Conservation (phyloP, 352 stramenopile genomes). For the Aphanomyces stellatus region DNA sequence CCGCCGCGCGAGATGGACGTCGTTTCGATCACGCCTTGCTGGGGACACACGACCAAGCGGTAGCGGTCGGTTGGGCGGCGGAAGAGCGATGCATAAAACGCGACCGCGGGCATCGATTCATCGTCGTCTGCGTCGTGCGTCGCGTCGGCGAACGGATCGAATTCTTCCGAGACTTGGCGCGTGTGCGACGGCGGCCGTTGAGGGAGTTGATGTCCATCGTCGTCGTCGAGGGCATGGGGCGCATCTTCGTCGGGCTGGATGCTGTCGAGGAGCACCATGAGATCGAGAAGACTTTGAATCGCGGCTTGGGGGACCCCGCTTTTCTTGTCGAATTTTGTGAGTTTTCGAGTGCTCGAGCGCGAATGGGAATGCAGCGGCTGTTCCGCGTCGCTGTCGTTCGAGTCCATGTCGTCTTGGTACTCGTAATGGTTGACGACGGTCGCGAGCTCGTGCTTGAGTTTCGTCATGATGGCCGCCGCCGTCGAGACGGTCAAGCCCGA, state of each 20-base stretch:
- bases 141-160: no score
- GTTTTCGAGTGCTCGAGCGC: background rate
- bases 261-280: background rate
- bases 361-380: no score
- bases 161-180: background rate
- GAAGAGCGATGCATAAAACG: background rate
- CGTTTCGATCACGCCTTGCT: constrained; percentile 55
- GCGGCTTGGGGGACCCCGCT: background rate
- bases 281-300: background rate
- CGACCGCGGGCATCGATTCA: background rate
- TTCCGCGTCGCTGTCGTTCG: background rate
- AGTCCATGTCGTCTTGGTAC: constrained; percentile 8
- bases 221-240: background rate
- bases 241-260: background rate
- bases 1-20: constrained; percentile 81
- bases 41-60: constrained; percentile 65
- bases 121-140: background rate
- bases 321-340: background rate
- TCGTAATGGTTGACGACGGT: background rate
- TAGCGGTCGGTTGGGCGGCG: constrained; percentile 40
- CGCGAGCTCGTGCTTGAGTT: background rate
- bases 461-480: background rate
- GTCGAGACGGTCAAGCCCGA: background rate
- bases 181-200: background rate
- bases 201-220: background rate